These are phyloP conservation scores for Austropuccinia psidii DNA, from an alignment of 1,284 basidiomycete species.

Conservation along the genomic window DNA sequence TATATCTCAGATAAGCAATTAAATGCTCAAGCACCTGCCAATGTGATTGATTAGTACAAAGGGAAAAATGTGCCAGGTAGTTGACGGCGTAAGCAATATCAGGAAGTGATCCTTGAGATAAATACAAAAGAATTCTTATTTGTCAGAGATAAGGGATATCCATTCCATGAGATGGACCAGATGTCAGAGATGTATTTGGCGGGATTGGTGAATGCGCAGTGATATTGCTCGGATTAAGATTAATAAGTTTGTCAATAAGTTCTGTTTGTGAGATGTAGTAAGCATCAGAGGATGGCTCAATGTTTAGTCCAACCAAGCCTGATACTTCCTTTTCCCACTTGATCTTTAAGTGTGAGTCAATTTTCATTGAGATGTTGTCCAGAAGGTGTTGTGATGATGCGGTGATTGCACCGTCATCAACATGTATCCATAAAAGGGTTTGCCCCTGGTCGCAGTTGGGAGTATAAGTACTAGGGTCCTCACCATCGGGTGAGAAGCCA, in stretches of 20 bases:
- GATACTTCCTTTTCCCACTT: neutral
- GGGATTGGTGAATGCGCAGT: neutral
- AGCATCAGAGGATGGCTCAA: neutral
- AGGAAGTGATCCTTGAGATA: too few species aligned
- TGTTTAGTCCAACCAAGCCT: neutral
- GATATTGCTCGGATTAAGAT: neutral
- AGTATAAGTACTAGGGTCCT: constrained; percentile 1
- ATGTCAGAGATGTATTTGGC: too few species aligned
- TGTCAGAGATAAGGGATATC: too few species aligned
- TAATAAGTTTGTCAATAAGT: neutral
- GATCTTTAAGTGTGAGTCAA: neutral
- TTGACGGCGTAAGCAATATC: too few species aligned
- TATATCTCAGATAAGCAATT: too few species aligned
- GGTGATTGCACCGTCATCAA: constrained; percentile 1
- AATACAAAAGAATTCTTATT: too few species aligned
- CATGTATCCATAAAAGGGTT: constrained; percentile 13
- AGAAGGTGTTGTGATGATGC: neutral
- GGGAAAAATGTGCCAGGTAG: too few species aligned
- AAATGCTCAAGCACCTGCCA: too few species aligned
- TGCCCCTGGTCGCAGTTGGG: neutral
- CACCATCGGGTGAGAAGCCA: neutral
- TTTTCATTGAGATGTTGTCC: too few species aligned
- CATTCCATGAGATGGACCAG: too few species aligned
- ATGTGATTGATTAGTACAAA: too few species aligned
- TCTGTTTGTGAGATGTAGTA: neutral